A percentile compares a stretch with the other conserved stretches of the same genome.
These are phyloP conservation scores for Apiospora aurea DNA, from an alignment of 2,329 filamentous ascomycete genomes.

Conservation along the genomic window DNA sequence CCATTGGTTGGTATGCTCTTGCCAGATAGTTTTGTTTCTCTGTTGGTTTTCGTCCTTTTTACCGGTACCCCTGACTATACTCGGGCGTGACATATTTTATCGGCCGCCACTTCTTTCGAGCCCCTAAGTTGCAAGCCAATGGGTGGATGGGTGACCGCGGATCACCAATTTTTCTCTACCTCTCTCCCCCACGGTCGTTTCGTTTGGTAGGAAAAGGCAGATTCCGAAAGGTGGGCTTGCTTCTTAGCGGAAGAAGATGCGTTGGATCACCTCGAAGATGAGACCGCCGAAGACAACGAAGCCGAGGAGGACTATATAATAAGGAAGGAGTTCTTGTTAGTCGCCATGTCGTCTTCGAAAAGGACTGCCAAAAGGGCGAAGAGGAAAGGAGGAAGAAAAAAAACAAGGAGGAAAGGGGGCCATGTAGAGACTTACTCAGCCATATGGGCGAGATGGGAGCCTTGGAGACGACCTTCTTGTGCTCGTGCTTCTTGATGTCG, in stretches of 20 bases:
- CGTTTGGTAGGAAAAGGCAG: background rate
- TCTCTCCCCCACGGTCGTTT: too few species aligned
- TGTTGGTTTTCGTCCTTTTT: background rate
- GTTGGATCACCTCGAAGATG: slow-evolving; percentile 63
- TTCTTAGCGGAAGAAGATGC: slow-evolving; percentile 53
- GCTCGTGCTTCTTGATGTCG: slow-evolving; percentile 65
- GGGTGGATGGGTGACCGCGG: background rate
- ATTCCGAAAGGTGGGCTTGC: background rate
- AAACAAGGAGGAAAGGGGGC: background rate
- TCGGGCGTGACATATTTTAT: background rate
- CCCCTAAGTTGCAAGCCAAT: background rate
- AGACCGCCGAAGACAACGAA: slow-evolving; percentile 69
- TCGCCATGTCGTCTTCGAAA: too few species aligned
- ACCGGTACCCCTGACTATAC: background rate
- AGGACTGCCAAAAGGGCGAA: background rate
- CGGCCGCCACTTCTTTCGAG: background rate
- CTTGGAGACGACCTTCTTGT: slow-evolving; percentile 52
- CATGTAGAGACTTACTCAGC: slow-evolving; percentile 59
- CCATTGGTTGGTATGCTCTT: background rate
- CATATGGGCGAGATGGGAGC: slow-evolving; percentile 68
- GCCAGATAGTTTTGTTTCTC: background rate
- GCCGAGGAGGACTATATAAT: slow-evolving; percentile 59
- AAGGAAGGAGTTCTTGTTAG: background rate
- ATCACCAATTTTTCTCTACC: too few species aligned
- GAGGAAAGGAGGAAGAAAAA: slow-evolving; percentile 3